phyloP scores from a whole-genome alignment of 768 basidiomycete genomes.

The Panaeolus papilionaceus region DNA sequence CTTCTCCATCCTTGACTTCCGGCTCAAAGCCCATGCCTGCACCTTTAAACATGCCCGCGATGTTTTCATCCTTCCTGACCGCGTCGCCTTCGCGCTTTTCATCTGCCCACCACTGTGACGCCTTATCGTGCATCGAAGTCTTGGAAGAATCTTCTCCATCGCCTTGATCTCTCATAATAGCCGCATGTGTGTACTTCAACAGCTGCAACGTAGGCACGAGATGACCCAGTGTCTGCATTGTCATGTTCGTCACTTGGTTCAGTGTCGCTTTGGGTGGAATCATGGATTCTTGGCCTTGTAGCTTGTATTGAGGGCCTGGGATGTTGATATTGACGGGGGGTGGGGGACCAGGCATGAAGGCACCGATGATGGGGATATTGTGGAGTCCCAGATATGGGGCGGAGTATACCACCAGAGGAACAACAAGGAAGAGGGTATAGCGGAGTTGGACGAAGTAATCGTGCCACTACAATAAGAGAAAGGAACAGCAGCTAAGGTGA shows the following conservation, averaged over 20 bases:
- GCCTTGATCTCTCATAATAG: conserved; percentile 52
- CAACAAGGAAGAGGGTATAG: conserved; percentile 60
- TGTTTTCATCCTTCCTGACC: conserved; percentile 52
- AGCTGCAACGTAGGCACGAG: conserved; percentile 56
- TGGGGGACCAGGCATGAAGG: conserved; percentile 36
- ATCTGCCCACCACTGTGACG: conserved; percentile 60
- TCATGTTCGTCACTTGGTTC: conserved; percentile 31
- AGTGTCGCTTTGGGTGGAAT: conserved; percentile 32
- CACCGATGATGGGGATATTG: conserved; percentile 37
- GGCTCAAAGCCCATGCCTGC: conserved; percentile 49
- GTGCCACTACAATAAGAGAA: conserved; percentile 59
- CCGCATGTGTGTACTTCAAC: conserved; percentile 61
- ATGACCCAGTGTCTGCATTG: conserved; percentile 41
- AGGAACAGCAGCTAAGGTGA: conserved; percentile 12
- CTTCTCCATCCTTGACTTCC: conserved; percentile 29
- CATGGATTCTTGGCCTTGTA: conserved; percentile 24
- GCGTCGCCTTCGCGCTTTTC: conserved; percentile 59
- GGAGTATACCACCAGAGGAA: conserved; percentile 57
- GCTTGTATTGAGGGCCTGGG: conserved; percentile 23
- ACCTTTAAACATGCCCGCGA: conserved; percentile 52
- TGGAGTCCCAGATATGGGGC: conserved; percentile 43
- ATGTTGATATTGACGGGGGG: conserved; percentile 25
- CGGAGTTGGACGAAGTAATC: conserved; percentile 61
- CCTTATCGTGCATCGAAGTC: conserved; percentile 52
- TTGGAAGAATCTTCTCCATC: conserved; percentile 19